These are phyloP conservation scores for Aspergillus floridensis DNA, from an alignment of 2,329 filamentous ascomycete species.

Conservation along the genomic window DNA sequence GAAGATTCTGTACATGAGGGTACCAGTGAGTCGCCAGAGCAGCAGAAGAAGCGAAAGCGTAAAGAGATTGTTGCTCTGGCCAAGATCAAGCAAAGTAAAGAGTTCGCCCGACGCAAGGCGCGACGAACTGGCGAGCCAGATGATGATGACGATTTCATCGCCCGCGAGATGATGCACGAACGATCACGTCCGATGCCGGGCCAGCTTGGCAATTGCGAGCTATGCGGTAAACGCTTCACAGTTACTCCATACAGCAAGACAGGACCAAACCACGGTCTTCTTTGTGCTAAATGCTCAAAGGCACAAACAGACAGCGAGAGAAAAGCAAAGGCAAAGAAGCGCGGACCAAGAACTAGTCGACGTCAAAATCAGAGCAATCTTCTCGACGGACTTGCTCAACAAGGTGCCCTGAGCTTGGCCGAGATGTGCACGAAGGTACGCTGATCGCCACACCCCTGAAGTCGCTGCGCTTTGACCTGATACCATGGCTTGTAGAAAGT, in stretches of 20 bases:
- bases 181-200: constrained; percentile 65
- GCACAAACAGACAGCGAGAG: constrained; percentile 67
- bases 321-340: constrained; percentile 53
- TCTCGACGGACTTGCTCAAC: constrained; percentile 64
- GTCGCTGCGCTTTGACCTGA: background rate
- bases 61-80: constrained; percentile 47
- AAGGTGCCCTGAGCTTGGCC: constrained; percentile 44
- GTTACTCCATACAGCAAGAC: constrained; percentile 85
- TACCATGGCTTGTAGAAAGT: constrained; percentile 47
- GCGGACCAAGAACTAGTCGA: constrained; percentile 58
- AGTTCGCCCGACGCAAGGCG: constrained; percentile 46
- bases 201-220: constrained; percentile 83
- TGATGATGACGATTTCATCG: constrained; percentile 48
- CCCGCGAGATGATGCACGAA: constrained; percentile 54
- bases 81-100: constrained; percentile 52
- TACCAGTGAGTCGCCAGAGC: constrained; percentile 41
- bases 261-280: constrained; percentile 77
- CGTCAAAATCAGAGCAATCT: constrained; percentile 80
- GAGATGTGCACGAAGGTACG: constrained; percentile 59
- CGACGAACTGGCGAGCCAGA: constrained; percentile 43
- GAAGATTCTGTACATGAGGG: constrained; percentile 35
- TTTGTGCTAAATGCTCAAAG: constrained; percentile 79
- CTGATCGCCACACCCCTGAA: background rate
- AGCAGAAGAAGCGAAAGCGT: constrained; percentile 57
- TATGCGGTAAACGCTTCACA: constrained; percentile 83